Evolutionary conservation across 139 green algal species (phyloP).

Genomic region (Tetratostichococcus sp.): DNA sequence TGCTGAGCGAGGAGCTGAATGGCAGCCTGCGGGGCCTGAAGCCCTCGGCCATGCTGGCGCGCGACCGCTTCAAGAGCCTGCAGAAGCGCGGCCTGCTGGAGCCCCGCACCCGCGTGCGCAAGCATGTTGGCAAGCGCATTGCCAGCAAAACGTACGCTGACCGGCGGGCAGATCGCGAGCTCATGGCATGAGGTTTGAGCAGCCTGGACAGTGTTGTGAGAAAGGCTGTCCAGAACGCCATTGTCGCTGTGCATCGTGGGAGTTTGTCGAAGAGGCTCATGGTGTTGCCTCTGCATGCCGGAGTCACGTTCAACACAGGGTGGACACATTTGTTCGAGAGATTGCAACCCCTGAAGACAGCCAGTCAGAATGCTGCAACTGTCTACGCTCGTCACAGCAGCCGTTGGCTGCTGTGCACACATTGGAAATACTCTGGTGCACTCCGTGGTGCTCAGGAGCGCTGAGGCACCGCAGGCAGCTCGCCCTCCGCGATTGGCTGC

Average conservation of each 20-base stretch:
- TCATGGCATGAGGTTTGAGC: not conserved
- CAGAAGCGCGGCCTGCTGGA: constrained; percentile 77
- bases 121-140: constrained; percentile 2
- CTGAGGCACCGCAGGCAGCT: constrained; percentile 50
- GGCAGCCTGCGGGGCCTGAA: constrained; percentile 61
- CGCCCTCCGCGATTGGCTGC: constrained; percentile 25
- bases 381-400: too few species aligned
- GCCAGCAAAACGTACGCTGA: not conserved
- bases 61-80: constrained; percentile 72
- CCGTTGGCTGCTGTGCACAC: too few species aligned
- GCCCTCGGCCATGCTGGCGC: constrained; percentile 29
- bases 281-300: too few species aligned
- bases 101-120: constrained; percentile 38
- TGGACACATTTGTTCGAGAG: too few species aligned
- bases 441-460: constrained; percentile 23
- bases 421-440: too few species aligned
- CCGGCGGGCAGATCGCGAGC: not conserved
- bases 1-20: constrained; percentile 64
- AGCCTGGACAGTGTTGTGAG: too few species aligned
- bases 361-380: too few species aligned
- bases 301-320: too few species aligned
- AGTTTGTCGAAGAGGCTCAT: too few species aligned
- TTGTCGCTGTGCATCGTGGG: too few species aligned
- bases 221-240: too few species aligned
- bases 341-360: too few species aligned